Conservation (phyloP, 495 filamentous ascomycete species). For the Sporormia fimetaria region DNA sequence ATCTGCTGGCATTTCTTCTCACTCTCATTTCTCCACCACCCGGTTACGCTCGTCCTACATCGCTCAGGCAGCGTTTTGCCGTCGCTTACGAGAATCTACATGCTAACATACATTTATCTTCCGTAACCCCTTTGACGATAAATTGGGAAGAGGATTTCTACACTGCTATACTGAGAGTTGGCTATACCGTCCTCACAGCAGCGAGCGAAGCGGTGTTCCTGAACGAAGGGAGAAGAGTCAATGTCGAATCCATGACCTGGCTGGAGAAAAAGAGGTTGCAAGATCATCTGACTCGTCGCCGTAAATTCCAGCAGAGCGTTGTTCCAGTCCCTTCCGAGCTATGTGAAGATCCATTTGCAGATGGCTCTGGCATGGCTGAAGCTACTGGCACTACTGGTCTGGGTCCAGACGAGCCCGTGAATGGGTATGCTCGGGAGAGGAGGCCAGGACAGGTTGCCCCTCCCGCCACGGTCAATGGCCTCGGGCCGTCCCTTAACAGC, state of each 20-base stretch:
- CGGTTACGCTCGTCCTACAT: constrained; percentile 29
- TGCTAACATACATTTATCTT: constrained; percentile 71
- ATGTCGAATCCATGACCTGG: constrained; percentile 74
- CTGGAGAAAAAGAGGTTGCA: constrained; percentile 68
- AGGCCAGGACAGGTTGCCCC: constrained; percentile 34
- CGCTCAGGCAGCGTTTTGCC: constrained; percentile 45
- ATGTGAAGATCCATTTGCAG: constrained; percentile 35
- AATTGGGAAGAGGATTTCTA: constrained; percentile 90
- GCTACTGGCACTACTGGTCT: too few species aligned
- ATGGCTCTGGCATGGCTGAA: too few species aligned
- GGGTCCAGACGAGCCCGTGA: too few species aligned
- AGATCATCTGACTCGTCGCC: constrained; percentile 37
- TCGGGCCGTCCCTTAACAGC: too few species aligned
- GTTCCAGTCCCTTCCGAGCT: constrained; percentile 24
- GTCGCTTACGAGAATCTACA: constrained; percentile 80
- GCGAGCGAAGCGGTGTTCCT: constrained; percentile 93
- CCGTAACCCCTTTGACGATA: constrained; percentile 47
- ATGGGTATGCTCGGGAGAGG: constrained; percentile 57
- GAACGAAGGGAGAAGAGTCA: constrained; percentile 72
- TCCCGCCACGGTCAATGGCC: too few species aligned
- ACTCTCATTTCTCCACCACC: constrained; percentile 58
- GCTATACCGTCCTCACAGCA: constrained; percentile 77
- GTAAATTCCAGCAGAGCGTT: constrained; percentile 17
- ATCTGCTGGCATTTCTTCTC: constrained; percentile 59
- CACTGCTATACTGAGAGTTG: constrained; percentile 71